These are phyloP conservation scores for Nemania sp. DNA, from an alignment of 2,329 filamentous ascomycete genomes.

Conservation along the genomic window DNA sequence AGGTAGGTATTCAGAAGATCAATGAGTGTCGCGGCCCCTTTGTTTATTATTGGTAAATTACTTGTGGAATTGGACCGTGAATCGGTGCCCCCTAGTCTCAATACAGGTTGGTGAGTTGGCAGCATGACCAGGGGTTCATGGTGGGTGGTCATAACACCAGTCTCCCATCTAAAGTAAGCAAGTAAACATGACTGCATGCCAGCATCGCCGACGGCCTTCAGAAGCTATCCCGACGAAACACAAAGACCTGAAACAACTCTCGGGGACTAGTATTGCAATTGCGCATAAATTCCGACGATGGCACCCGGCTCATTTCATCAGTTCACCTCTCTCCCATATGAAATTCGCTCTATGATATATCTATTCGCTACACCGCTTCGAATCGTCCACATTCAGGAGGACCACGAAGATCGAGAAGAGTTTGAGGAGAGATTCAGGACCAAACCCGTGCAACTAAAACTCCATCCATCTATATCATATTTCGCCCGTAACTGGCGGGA, in stretches of 20 bases:
- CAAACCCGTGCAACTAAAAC: slow-evolving; percentile 13
- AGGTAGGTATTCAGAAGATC: too few relatives aligned
- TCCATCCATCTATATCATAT: slow-evolving; percentile 27
- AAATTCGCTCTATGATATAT: slow-evolving; percentile 31
- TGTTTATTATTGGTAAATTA: too few relatives aligned
- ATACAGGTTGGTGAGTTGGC: not conserved
- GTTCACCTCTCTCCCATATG: slow-evolving; percentile 24
- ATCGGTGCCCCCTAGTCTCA: too few relatives aligned
- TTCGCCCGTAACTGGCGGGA: slow-evolving; percentile 28
- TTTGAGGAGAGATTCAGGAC: slow-evolving; percentile 19
- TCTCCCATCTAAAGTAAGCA: not conserved
- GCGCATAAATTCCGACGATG: slow-evolving; percentile 6
- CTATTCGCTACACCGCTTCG: slow-evolving; percentile 29
- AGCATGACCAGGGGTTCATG: not conserved
- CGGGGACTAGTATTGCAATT: not conserved
- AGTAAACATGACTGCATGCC: not conserved
- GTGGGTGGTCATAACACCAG: not conserved
- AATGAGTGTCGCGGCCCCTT: too few relatives aligned
- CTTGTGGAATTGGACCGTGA: too few relatives aligned
- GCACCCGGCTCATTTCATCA: slow-evolving; percentile 19
- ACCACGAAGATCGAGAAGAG: slow-evolving; percentile 3
- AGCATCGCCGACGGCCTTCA: not conserved
- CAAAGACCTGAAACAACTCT: not conserved
- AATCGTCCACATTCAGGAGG: slow-evolving; percentile 27
- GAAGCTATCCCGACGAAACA: not conserved